Conservation (phyloP, 345 rosid species). For the Gossypium rotundifolium region DNA sequence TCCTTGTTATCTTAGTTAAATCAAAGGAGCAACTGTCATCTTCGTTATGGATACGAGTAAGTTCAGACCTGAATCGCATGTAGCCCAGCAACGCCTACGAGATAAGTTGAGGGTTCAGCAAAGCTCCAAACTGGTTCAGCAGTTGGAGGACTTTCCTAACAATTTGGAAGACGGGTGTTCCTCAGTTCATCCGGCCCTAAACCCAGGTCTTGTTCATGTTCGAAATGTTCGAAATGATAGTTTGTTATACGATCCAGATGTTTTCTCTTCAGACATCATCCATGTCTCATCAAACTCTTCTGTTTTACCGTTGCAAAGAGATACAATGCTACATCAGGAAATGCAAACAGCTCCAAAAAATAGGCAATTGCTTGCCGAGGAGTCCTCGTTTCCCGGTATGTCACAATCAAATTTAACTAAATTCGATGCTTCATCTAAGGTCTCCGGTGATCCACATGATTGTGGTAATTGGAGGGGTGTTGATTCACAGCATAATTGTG, state of each 20-base stretch:
- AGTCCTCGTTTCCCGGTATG: conserved; percentile 8
- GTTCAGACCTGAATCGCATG: conserved; percentile 36
- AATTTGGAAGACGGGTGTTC: conserved; percentile 16
- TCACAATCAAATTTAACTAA: conserved; percentile 20
- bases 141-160: conserved; percentile 19
- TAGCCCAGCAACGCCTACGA: conserved; percentile 51
- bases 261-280: conserved; percentile 21
- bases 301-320: conserved; percentile 12
- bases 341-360: background rate
- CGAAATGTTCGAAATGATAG: conserved; percentile 20
- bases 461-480: conserved; percentile 26
- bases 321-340: conserved; percentile 20
- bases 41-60: conserved; percentile 27
- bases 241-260: conserved; percentile 17
- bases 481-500: conserved; percentile 26
- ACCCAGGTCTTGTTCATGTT: conserved; percentile 27
- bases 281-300: conserved; percentile 16
- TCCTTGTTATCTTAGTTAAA: background rate
- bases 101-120: conserved; percentile 38
- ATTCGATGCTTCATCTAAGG: conserved; percentile 6
- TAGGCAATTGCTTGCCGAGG: background rate
- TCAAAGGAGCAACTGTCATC: background rate
- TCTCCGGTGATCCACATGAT: conserved; percentile 23
- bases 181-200: conserved; percentile 14
- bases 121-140: conserved; percentile 8